Conservation (phyloP, 164 flowering plant species). For the Magnolia changhungtana region DNA sequence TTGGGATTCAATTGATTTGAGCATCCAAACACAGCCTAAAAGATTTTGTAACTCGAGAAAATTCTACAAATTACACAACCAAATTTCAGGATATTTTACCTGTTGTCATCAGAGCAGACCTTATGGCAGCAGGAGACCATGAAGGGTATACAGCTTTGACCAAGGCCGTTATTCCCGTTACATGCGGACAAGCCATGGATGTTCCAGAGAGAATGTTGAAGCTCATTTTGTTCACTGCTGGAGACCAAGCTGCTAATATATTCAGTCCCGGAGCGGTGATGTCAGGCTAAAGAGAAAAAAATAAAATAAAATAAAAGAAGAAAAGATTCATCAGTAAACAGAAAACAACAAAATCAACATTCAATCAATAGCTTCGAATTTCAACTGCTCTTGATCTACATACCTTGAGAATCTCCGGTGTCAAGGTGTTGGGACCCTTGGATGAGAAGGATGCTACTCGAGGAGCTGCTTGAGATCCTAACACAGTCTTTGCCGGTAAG, state of each 20-base stretch:
- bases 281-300: conserved; percentile 50
- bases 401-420: conserved; percentile 80
- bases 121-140: conserved; percentile 87
- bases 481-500: conserved; percentile 50
- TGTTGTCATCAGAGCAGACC: conserved; percentile 83
- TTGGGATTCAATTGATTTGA: background rate
- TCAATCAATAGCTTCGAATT: background rate
- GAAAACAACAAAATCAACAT: too few species aligned
- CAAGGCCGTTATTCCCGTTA: conserved; percentile 66
- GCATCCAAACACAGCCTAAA: background rate
- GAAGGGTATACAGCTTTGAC: conserved; percentile 63
- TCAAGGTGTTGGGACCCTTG: conserved; percentile 67
- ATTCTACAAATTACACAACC: background rate
- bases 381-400: background rate
- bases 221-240: conserved; percentile 46
- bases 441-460: conserved; percentile 75
- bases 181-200: conserved; percentile 89
- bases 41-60: background rate
- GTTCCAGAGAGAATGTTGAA: conserved; percentile 83
- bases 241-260: conserved; percentile 87
- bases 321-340: conserved; percentile 8
- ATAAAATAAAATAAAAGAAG: too few species aligned
- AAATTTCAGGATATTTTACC: conserved; percentile 39
- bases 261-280: conserved; percentile 79
- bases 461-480: conserved; percentile 66